phyloP scores from a whole-genome alignment of 352 stramenopile species.

The Globisporangium nagaii region DNA sequence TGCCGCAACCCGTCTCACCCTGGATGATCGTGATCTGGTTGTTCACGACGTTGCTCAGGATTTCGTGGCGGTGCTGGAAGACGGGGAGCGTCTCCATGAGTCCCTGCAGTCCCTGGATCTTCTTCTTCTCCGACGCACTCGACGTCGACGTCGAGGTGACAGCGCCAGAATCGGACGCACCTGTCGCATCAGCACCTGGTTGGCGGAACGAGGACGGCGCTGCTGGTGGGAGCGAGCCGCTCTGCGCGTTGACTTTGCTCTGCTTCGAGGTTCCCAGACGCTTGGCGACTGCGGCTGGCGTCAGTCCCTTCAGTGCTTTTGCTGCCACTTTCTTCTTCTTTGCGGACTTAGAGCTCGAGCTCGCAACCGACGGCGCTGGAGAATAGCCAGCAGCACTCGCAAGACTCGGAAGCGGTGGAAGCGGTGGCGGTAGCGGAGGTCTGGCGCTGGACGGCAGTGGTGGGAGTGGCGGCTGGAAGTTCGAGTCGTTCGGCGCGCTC shows the following conservation, averaged over 20 bases:
- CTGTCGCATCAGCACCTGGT: conserved; percentile 6
- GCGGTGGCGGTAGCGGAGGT: conserved; percentile 1
- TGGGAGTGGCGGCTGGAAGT: neutral
- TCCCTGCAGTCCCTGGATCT: conserved; percentile 11
- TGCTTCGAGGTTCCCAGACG: conserved; percentile 21
- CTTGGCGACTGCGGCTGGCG: conserved; percentile 37
- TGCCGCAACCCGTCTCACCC: conserved; percentile 95
- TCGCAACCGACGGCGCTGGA: neutral
- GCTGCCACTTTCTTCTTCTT: neutral
- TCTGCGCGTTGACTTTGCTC: conserved; percentile 9
- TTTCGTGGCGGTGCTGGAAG: conserved; percentile 83
- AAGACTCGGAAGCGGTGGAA: no score
- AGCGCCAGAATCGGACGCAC: neutral
- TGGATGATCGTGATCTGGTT: conserved; percentile 92
- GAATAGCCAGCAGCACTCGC: no score
- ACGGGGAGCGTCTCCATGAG: conserved; percentile 83
- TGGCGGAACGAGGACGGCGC: no score
- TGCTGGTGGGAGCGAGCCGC: neutral
- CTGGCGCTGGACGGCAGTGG: conserved; percentile 7
- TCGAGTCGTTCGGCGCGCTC: neutral
- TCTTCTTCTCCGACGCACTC: conserved; percentile 17
- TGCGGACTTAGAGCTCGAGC: conserved; percentile 9
- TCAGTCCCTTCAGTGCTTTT: conserved; percentile 26
- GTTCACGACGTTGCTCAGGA: conserved; percentile 69
- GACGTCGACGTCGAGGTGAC: conserved; percentile 12